Conservation (phyloP, 495 filamentous ascomycete species). For the Cudoniella acicularis region DNA sequence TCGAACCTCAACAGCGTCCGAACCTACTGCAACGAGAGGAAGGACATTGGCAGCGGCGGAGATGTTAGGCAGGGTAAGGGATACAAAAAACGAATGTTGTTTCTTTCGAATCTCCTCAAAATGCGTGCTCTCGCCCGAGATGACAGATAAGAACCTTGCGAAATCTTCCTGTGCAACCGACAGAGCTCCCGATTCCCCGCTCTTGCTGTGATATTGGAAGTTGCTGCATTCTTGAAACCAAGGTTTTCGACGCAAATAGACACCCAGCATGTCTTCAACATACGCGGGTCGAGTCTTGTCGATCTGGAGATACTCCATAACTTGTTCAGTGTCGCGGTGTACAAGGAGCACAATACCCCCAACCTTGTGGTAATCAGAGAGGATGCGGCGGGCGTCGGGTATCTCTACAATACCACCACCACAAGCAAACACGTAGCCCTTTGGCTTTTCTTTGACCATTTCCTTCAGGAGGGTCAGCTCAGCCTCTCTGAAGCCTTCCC, state of each 20-base stretch:
- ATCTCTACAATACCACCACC: constrained; percentile 93
- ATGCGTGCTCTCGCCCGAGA: constrained; percentile 65
- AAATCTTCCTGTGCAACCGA: constrained; percentile 73
- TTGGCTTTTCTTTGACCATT: constrained; percentile 68
- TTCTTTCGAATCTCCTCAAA: constrained; percentile 66
- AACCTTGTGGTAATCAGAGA: constrained; percentile 66
- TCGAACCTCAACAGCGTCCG: constrained; percentile 89
- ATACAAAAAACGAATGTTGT: constrained; percentile 85
- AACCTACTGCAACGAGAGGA: constrained; percentile 72
- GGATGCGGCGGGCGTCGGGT: constrained; percentile 71
- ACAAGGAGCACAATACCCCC: constrained; percentile 90
- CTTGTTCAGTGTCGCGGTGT: constrained; percentile 79
- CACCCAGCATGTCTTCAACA: constrained; percentile 86
- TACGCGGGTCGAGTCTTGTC: constrained; percentile 94
- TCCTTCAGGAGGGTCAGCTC: constrained; percentile 73
- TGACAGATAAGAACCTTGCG: constrained; percentile 65
- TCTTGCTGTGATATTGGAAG: constrained; percentile 80
- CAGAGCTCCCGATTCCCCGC: constrained; percentile 52
- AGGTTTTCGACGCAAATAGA: constrained; percentile 87
- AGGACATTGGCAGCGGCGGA: constrained; percentile 58
- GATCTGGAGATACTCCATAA: constrained; percentile 84
- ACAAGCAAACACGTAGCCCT: constrained; percentile 82
- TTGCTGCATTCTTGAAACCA: constrained; percentile 96
- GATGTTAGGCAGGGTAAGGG: constrained; percentile 77
- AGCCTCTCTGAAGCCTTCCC: constrained; percentile 82